Evolutionary conservation across 371 early-diverging fungal species (phyloP).

Genomic region (Basidiobolus heterosporus): DNA sequence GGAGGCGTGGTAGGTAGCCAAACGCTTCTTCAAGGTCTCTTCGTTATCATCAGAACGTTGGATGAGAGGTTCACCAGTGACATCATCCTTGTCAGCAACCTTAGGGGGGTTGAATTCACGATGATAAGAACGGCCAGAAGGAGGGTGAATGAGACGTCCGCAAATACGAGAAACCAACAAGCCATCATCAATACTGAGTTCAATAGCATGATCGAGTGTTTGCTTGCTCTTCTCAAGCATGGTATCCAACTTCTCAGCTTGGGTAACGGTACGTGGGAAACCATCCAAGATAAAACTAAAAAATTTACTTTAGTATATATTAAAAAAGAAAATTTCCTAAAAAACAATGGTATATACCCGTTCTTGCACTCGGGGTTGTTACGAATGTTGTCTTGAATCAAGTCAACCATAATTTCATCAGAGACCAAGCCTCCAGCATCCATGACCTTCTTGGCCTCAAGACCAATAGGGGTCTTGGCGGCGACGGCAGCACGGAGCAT

Average conservation of each 20-base stretch:
- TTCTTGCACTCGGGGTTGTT: constrained; percentile 81
- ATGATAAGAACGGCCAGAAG: constrained; percentile 95
- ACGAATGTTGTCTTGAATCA: constrained; percentile 90
- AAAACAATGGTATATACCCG: constrained; percentile 31
- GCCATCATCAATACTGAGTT: constrained; percentile 83
- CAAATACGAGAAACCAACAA: constrained; percentile 90
- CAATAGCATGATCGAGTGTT: constrained; percentile 79
- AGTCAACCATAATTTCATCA: constrained; percentile 94
- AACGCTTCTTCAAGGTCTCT: constrained; percentile 81
- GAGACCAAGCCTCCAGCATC: constrained; percentile 93
- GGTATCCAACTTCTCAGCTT: constrained; percentile 94
- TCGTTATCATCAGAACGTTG: constrained; percentile 96
- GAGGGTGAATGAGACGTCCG: constrained; percentile 85
- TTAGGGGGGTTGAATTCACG: constrained; percentile 92
- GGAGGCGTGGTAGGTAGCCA: constrained; percentile 85
- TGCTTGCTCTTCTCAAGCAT: constrained; percentile 74
- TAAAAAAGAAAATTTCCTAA: constrained; percentile 1
- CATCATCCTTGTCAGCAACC: constrained; percentile 76
- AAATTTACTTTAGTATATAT: neutral
- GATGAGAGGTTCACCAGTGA: constrained; percentile 92
- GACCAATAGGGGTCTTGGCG: constrained; percentile 78
- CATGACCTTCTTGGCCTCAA: constrained; percentile 95
- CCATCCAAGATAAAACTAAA: constrained; percentile 96
- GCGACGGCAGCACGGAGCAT: constrained; percentile 95
- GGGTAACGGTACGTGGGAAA: constrained; percentile 96